Evolutionary conservation across 495 filamentous ascomycete species (phyloP), one percentile per base, ranked within the genome.

Genomic region (Hamigera avellanea): DNA sequence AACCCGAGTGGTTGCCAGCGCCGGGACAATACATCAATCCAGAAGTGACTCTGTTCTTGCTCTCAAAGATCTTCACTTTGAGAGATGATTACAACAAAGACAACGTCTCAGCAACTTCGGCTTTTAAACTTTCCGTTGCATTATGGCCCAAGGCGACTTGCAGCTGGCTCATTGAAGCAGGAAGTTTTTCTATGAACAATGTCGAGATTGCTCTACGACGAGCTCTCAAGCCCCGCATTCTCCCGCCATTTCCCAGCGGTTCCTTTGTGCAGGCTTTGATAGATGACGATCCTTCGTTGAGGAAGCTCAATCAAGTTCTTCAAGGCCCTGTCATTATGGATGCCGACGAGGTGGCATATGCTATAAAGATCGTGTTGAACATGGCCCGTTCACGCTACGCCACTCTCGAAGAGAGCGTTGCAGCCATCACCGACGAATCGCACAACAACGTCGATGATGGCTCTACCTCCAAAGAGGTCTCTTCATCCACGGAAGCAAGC

Each of bases 111-210:
- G 42, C 53, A 7, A 49, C 53, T 19, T 43, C 54, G 4, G 33
- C 56, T 6, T 38, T 46, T 31, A 45, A 61, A 19, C 54, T 82
- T 8, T 63, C 59, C 2, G 44, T 64, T 62, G 62, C 42, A 38
- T 62, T 59, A 30, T 81, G 51, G 66, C 76, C 53, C 45, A 59
- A 46, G 51, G 64, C 46, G 56, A 73, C 57, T 41, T 77, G 44
- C 40, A 63, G 68, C 13, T 84, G 80, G 62, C 65, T 87, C 1
- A 63, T 77, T 13, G 56, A 69, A 21, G 58, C 69, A 6, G 78
- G 80, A n/a, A 69, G 82, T 37, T 41, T 87, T 23, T 75, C 70
- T 8, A 44, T 66, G 0, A 65, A 71, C 9, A 80, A 79, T 32
- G 56, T 85, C 26, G 76, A 76, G 40, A 69, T 61, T 34, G 57